Evolutionary conservation across 345 rosid genomes (phyloP).

Genomic region (Aquilaria sinensis): DNA sequence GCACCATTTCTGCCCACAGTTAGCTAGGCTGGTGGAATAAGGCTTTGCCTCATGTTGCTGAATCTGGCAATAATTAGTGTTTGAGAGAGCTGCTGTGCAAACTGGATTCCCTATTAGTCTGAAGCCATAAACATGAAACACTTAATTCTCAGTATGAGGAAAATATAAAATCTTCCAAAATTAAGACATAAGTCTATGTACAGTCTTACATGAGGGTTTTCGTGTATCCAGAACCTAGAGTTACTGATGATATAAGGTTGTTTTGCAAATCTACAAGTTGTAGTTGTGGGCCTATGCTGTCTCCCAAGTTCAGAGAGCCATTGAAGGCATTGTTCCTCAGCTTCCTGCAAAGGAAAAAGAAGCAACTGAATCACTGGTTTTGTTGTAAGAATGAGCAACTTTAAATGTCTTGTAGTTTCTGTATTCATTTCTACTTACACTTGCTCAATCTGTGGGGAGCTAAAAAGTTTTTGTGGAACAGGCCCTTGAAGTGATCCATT

Average conservation of each 20-base stretch:
- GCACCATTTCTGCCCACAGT: slow-evolving; percentile 61
- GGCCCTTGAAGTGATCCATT: slow-evolving; percentile 66
- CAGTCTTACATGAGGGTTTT: slow-evolving; percentile 53
- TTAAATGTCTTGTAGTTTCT: not conserved
- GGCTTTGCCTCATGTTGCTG: slow-evolving; percentile 47
- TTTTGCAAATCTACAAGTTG: slow-evolving; percentile 67
- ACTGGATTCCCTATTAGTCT: slow-evolving; percentile 92
- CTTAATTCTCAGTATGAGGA: not conserved
- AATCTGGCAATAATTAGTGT: slow-evolving; percentile 65
- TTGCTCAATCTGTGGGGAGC: slow-evolving; percentile 67
- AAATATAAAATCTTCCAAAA: not conserved
- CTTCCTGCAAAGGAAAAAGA: slow-evolving; percentile 33
- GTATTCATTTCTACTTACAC: slow-evolving; percentile 47
- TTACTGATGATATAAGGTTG: slow-evolving; percentile 66
- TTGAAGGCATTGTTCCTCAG: slow-evolving; percentile 63
- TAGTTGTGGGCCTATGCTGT: slow-evolving; percentile 45
- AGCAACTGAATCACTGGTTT: no score
- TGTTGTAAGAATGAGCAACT: not conserved
- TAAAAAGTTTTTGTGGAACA: slow-evolving; percentile 54
- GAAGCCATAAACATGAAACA: slow-evolving; percentile 14
- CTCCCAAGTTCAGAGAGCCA: slow-evolving; percentile 56
- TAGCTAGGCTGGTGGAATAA: slow-evolving; percentile 70
- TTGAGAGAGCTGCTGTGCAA: slow-evolving; percentile 51
- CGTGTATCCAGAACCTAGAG: slow-evolving; percentile 46
- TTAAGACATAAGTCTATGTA: slow-evolving; percentile 4